A percentile compares a stretch with the other conserved stretches of the same genome.
Conservation (phyloP, 768 basidiomycete species). For the Lactifluus pinguis region DNA sequence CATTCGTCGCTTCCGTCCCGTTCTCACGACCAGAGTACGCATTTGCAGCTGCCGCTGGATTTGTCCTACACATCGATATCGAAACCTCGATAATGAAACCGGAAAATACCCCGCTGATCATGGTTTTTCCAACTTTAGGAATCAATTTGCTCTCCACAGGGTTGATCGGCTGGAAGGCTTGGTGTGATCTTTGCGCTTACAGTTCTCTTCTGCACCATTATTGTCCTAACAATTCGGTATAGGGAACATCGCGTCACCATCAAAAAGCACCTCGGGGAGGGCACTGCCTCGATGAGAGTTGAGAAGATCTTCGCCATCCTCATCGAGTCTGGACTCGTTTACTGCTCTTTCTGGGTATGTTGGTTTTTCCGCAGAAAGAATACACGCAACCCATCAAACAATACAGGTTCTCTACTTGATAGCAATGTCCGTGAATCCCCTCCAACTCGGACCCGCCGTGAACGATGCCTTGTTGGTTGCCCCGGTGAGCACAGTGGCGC, state of each 20-base stretch:
- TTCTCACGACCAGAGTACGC: background rate
- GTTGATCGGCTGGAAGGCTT: slow-evolving; percentile 12
- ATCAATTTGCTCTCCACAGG: slow-evolving; percentile 11
- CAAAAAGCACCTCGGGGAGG: slow-evolving; percentile 5
- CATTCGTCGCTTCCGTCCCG: no score
- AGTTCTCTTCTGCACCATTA: no score
- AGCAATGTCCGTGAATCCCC: slow-evolving; percentile 2
- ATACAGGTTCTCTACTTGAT: slow-evolving; percentile 4
- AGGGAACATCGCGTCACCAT: slow-evolving; percentile 7
- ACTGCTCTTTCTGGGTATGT: slow-evolving; percentile 12
- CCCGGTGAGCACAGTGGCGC: background rate
- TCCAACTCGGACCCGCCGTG: background rate
- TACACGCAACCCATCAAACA: background rate
- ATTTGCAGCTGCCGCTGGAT: slow-evolving; percentile 1
- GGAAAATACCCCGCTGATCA: slow-evolving; percentile 1
- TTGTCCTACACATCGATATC: background rate
- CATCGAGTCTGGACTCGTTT: slow-evolving; percentile 12
- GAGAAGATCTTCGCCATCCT: slow-evolving; percentile 12
- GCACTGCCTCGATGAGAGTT: background rate
- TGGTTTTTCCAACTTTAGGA: slow-evolving; percentile 6
- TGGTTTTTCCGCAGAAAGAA: background rate
- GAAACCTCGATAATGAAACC: background rate
- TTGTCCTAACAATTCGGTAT: background rate
- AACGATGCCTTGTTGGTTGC: background rate
- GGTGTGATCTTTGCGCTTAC: background rate